Evolutionary conservation across 768 basidiomycete species (phyloP).

Genomic region (Pleurotus citrinopileatus): DNA sequence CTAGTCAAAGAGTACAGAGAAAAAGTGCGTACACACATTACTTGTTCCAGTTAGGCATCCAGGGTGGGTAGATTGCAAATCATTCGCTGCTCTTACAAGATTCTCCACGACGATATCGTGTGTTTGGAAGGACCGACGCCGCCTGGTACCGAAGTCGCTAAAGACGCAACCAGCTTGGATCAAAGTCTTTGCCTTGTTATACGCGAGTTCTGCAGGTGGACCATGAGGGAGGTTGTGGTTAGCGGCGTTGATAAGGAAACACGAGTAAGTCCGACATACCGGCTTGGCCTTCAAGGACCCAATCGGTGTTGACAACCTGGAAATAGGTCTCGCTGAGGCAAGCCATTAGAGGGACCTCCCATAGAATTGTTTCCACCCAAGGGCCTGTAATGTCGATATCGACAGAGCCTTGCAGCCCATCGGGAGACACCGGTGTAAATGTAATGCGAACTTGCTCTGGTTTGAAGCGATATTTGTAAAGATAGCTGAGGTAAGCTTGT

Average conservation of each 20-base stretch:
- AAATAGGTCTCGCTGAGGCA: conserved; percentile 91
- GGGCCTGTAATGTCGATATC: conserved; percentile 72
- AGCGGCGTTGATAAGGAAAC: neutral
- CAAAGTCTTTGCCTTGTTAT: conserved; percentile 64
- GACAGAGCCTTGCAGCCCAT: conserved; percentile 53
- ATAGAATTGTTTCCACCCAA: conserved; percentile 86
- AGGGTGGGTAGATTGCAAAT: conserved; percentile 27
- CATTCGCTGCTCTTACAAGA: conserved; percentile 62
- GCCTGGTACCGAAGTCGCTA: conserved; percentile 86
- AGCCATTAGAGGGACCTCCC: conserved; percentile 96
- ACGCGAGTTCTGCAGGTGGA: conserved; percentile 57
- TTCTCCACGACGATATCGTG: conserved; percentile 78
- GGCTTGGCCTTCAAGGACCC: conserved; percentile 81
- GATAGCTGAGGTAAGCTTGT: conserved; percentile 71
- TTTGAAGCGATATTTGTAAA: conserved; percentile 66
- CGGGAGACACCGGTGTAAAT: conserved; percentile 58
- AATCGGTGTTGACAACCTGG: conserved; percentile 67
- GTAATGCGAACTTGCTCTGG: conserved; percentile 67
- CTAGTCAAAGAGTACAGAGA: neutral
- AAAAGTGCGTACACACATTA: conserved; percentile 57
- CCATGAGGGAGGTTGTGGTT: neutral
- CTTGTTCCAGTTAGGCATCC: conserved; percentile 82
- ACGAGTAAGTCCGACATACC: conserved; percentile 37
- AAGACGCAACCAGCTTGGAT: conserved; percentile 64
- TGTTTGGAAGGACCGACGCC: conserved; percentile 66